Base-by-base conservation (phyloP, 441 rosid genomes). In the Cnidoscolus chayamansa region DNA sequence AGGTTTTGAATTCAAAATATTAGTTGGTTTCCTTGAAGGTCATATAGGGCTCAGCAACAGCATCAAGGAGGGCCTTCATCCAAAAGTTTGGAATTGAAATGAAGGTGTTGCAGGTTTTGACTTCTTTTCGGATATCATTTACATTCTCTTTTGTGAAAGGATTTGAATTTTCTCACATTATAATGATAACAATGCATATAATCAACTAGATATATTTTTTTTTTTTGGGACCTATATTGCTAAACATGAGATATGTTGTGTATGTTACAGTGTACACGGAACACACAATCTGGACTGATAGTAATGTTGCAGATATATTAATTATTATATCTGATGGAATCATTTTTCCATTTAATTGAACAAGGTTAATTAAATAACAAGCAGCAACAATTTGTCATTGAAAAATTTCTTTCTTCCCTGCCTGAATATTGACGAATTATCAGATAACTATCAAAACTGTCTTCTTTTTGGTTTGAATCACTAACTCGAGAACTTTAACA, bases 91-190 rank as follows among this genome's bases (percentile, higher is more conserved):
- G 48, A 61, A 37, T 47, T 65, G 10, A 65, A 65, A 65, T 65
- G 68, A 65, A 45, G 55, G 31, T 65, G 54, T 65, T 65, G 47
- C 53, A 64, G 67, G 67, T 64, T 59, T 45, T 64, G 16, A 5
- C 3, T 4, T 45, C 32, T 19, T 64, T 43, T n/a, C 25, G 25
- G 25, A 25, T 25, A 25, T 10, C 32, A n/a, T 64, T 59, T 59
- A 13, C 2, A 30, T 59, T 30, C 40, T 30, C 63, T 59, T 25
- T 59, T 30, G 63, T 59, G 16, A 59, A 31, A 57, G 6, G 13
- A 11, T 59, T 20, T 59, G 1, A 48, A 1, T 1, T 53, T 53
- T 53, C n/a, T 53, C 1, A 12, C 56, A 15, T 59, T 25, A 10
- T 12, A 31, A 30, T 30, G 40, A 30, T 30, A 11, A 12, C 25